These are phyloP conservation scores for Candida quercuum DNA, from an alignment of 805 yeast genomes.

Conservation along the genomic window DNA sequence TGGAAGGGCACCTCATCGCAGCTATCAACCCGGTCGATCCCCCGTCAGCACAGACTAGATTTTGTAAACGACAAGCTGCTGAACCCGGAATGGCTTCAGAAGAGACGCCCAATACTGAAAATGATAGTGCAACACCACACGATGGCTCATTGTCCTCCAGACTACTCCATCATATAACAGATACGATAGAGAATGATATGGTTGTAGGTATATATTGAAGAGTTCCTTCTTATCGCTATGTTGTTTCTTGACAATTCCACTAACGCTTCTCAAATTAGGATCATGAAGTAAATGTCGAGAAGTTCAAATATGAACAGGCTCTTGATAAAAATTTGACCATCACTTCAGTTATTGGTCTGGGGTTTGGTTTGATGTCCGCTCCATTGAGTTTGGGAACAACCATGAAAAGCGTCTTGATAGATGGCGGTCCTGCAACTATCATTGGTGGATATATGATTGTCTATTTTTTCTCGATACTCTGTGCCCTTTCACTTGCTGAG, in stretches of 20 bases:
- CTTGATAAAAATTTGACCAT: constrained; percentile 64
- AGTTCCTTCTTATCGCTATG: no score
- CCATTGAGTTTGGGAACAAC: constrained; percentile 76
- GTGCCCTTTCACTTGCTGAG: constrained; percentile 71
- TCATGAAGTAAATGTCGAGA: constrained; percentile 45
- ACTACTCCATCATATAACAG: constrained; percentile 4
- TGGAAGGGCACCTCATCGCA: no score
- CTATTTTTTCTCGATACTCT: constrained; percentile 55
- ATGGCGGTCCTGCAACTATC: constrained; percentile 75
- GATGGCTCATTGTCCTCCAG: constrained; percentile 3
- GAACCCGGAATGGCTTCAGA: not conserved
- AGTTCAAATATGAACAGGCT: constrained; percentile 70
- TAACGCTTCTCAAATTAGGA: constrained; percentile 24
- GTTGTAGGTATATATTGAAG: constrained; percentile 4
- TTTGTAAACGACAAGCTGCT: no score
- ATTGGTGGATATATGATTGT: constrained; percentile 71
- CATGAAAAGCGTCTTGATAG: constrained; percentile 61
- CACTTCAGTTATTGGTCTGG: constrained; percentile 68
- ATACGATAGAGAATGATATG: constrained; percentile 9
- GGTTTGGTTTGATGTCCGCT: constrained; percentile 78
- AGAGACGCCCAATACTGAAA: not conserved
- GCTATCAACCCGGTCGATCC: no score
- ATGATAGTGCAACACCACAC: not conserved
- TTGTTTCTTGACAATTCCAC: no score
- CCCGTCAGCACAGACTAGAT: no score